A percentile compares a stretch with the other conserved stretches of the same genome.
These are phyloP conservation scores for Metarhizium album DNA, from an alignment of 2,329 filamentous ascomycete genomes.

Conservation along the genomic window DNA sequence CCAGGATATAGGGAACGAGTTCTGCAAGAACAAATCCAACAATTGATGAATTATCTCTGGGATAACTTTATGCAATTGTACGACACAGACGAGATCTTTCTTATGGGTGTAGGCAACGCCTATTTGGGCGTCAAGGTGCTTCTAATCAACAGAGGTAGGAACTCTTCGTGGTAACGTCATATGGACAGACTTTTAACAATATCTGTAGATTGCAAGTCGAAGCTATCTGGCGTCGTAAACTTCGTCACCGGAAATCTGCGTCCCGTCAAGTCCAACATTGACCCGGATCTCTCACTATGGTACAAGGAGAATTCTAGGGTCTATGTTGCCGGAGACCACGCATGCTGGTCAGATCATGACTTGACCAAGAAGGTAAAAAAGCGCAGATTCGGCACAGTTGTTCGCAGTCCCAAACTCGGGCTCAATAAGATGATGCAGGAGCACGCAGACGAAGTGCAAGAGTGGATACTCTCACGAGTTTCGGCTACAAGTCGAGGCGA, in stretches of 20 bases:
- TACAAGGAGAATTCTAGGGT: constrained; percentile 74
- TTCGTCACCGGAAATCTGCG: constrained; percentile 72
- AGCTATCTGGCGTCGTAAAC: constrained; percentile 62
- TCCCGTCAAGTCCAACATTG: constrained; percentile 67
- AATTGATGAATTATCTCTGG: constrained; percentile 82
- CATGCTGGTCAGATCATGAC: constrained; percentile 60
- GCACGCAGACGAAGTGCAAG: constrained; percentile 39
- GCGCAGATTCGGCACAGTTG: constrained; percentile 48
- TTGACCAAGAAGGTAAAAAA: constrained; percentile 48
- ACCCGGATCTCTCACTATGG: constrained; percentile 65
- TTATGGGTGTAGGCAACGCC: constrained; percentile 84
- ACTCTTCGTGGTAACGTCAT: background rate
- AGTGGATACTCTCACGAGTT: constrained; percentile 38
- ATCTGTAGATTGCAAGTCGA: constrained; percentile 49
- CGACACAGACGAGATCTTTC: constrained; percentile 61
- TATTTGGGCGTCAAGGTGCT: constrained; percentile 76
- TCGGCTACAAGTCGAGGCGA: constrained; percentile 26
- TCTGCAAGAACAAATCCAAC: constrained; percentile 51
- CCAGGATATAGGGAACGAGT: constrained; percentile 33
- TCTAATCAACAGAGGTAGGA: constrained; percentile 60
- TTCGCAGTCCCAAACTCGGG: constrained; percentile 36
- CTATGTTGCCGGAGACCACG: constrained; percentile 65
- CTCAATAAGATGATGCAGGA: constrained; percentile 46
- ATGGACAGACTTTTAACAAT: constrained; percentile 8
- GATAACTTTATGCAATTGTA: constrained; percentile 89